These are phyloP conservation scores for Wickerhamiella kazuoi DNA, from an alignment of 805 yeast genomes.

Conservation along the genomic window DNA sequence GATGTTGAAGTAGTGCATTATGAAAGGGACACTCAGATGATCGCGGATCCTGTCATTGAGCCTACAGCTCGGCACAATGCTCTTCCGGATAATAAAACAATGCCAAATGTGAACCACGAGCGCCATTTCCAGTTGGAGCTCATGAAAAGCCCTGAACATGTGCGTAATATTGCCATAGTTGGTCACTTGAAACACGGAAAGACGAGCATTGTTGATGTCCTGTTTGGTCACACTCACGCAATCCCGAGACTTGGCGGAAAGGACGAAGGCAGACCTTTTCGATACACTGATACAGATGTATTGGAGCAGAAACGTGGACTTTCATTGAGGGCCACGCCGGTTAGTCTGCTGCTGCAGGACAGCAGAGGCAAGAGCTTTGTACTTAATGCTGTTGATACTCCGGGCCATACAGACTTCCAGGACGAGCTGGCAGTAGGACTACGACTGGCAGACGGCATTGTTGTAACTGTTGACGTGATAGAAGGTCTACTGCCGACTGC, in stretches of 20 bases:
- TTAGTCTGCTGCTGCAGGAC: constrained; percentile 42
- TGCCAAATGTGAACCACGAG: constrained; percentile 46
- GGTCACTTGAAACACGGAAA: constrained; percentile 80
- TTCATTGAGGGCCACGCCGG: constrained; percentile 44
- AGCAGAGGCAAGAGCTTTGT: constrained; percentile 36
- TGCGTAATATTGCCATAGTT: constrained; percentile 58
- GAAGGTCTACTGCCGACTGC: constrained; percentile 58
- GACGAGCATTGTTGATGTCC: constrained; percentile 53
- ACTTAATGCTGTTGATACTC: constrained; percentile 61
- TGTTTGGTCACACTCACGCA: constrained; percentile 51
- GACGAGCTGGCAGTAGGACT: constrained; percentile 54
- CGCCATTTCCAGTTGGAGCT: constrained; percentile 41
- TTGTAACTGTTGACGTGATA: constrained; percentile 63
- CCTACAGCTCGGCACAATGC: constrained; percentile 29
- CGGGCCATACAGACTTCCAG: constrained; percentile 75
- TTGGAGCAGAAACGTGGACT: constrained; percentile 57
- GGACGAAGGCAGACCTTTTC: constrained; percentile 29
- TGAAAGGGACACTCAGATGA: constrained; percentile 34
- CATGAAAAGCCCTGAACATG: constrained; percentile 38
- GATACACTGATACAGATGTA: constrained; percentile 56
- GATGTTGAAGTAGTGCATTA: constrained; percentile 50
- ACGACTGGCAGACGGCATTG: constrained; percentile 43
- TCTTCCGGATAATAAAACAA: constrained; percentile 31
- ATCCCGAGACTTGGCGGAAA: constrained; percentile 18
- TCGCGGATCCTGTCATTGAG: constrained; percentile 46